Evolutionary conservation across 768 basidiomycete species (phyloP).

Genomic region (Botryobasidium botryosum): DNA sequence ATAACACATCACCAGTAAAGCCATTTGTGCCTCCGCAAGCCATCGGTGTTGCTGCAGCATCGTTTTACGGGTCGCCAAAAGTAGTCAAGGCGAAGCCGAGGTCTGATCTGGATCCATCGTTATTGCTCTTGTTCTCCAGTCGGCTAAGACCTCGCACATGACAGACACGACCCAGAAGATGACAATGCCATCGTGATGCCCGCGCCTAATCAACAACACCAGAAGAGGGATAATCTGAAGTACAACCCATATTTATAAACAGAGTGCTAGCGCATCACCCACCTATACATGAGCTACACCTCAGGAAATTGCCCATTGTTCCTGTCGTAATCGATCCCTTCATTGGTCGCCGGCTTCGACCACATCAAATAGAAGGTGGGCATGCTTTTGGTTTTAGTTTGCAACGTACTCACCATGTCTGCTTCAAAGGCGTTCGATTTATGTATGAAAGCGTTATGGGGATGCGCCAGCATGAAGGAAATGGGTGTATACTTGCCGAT

Average conservation of each 20-base stretch:
- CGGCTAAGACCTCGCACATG: no score
- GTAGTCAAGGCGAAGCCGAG: no score
- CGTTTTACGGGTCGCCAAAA: conserved; percentile 1
- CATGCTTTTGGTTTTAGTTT: conserved; percentile 6
- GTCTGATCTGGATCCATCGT: no score
- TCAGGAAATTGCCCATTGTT: conserved; percentile 44
- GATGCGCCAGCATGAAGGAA: conserved; percentile 67
- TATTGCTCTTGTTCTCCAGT: no score
- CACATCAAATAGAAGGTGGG: conserved; percentile 79
- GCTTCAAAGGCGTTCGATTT: conserved; percentile 74
- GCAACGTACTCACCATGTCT: background rate
- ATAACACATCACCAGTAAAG: no score
- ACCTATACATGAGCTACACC: background rate
- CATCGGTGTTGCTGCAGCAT: no score
- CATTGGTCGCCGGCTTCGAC: conserved; percentile 55
- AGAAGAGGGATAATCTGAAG: conserved; percentile 54
- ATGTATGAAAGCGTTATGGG: conserved; percentile 97
- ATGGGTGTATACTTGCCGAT: conserved; percentile 92
- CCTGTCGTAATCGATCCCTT: conserved; percentile 84
- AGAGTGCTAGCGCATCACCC: background rate
- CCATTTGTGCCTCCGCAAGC: no score
- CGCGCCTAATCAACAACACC: conserved; percentile 48
- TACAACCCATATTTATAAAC: conserved; percentile 15
- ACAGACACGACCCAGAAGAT: conserved; percentile 59
- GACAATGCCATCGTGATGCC: conserved; percentile 80